Base-by-base conservation (phyloP, 2,329 filamentous ascomycete genomes). In the Stemphylium beticola region DNA sequence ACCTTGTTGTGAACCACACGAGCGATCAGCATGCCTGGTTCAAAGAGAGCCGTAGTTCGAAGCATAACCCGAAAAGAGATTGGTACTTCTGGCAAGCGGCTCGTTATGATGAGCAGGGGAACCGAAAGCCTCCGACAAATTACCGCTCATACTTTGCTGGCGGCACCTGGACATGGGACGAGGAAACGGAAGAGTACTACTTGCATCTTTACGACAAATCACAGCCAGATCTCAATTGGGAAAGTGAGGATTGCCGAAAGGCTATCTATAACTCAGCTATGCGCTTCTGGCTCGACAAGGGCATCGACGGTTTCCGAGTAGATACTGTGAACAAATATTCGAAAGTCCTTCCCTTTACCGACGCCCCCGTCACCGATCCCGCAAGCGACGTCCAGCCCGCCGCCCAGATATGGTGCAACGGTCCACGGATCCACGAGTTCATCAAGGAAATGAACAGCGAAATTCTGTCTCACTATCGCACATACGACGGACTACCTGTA, bases 1-100 rank as follows among this genome's bases (percentile, higher is more conserved):
- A 93, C 67, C 78, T 93, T 3, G 90, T 93, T 2, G 83, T 92
- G 57, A 93, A 92, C 62, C 90, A 93, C 69, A 92, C 89, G 0
- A 89, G 85, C 2, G 84, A 88, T 59, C 81, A 90, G 69, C 87
- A 91, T 64, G 79, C 81, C 3, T 92, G 88, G 88, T 91, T 91
- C 74, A 79, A 84, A 42, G 83, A 90, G 66, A 88, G 86, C 2
- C 79, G 85, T 45, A 83, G 82, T 32, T 86, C 83, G 36, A 85
- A 81, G 53, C 78, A 83, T 59, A 88, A 80, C 65, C 80, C 85
- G 9, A 89, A 89, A 67, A 79, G 88, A 1, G 82, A 89, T 69
- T 92, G 87, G 87, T 90, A 89, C 65, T 86, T 88, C 63, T 90
- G 87, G 87, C 81, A 82, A 54, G 81, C 82, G 1, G 75, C 85